Evolutionary conservation across 2,329 filamentous ascomycete genomes (phyloP).

Genomic region (Dendryphion nanum): DNA sequence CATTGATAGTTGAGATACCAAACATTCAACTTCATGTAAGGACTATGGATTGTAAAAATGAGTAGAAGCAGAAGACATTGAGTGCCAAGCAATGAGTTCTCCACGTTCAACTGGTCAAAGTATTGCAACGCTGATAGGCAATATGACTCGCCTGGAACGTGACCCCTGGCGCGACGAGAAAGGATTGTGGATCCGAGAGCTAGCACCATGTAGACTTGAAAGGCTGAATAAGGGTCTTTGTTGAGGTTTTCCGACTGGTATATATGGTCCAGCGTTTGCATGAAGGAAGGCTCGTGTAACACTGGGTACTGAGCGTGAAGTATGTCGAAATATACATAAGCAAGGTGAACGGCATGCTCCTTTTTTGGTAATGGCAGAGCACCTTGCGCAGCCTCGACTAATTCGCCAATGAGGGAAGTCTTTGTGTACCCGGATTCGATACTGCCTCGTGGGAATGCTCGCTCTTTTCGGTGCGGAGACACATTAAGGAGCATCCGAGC

Average conservation of each 20-base stretch:
- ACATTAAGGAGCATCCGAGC: constrained; percentile 50
- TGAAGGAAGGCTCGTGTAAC: constrained; percentile 47
- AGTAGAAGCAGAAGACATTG: constrained; percentile 50
- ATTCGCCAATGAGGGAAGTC: constrained; percentile 7
- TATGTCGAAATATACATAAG: constrained; percentile 49
- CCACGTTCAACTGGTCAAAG: constrained; percentile 48
- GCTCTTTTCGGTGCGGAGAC: too few relatives aligned
- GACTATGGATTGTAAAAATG: constrained; percentile 53
- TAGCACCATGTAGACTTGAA: constrained; percentile 56
- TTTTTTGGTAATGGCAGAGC: constrained; percentile 13
- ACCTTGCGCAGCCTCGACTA: constrained; percentile 7
- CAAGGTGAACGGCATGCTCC: constrained; percentile 44
- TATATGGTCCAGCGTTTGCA: constrained; percentile 33
- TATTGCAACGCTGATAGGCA: constrained; percentile 49
- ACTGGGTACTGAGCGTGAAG: constrained; percentile 53
- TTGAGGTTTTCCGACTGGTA: constrained; percentile 28
- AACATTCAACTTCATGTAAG: constrained; percentile 49
- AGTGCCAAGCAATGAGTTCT: constrained; percentile 50
- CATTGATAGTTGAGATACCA: constrained; percentile 60
- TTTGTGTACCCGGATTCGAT: background rate
- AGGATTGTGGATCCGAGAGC: constrained; percentile 50
- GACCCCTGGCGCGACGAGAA: constrained; percentile 44
- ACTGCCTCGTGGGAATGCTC: background rate
- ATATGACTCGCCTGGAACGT: constrained; percentile 50
- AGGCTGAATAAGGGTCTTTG: constrained; percentile 30